These are phyloP conservation scores for Saturnispora diversa DNA, from an alignment of 805 yeast species.

Conservation along the genomic window DNA sequence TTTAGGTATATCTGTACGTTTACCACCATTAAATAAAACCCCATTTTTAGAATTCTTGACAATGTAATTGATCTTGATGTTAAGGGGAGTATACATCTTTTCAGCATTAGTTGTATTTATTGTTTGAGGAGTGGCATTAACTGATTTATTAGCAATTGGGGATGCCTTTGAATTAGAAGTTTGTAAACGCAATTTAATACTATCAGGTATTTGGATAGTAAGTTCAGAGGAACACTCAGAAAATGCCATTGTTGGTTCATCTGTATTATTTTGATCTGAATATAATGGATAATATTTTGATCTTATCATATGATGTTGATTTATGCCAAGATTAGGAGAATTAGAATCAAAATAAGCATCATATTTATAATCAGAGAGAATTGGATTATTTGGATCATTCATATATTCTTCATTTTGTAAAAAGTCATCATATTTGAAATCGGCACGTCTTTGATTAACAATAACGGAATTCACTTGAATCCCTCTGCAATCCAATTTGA, in stretches of 20 bases:
- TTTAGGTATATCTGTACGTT: conserved; percentile 36
- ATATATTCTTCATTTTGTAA: conserved; percentile 30
- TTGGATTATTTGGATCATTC: conserved; percentile 26
- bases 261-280: conserved; percentile 36
- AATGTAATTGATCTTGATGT: conserved; percentile 58
- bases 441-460: conserved; percentile 54
- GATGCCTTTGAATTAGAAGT: conserved; percentile 34
- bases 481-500: conserved; percentile 77
- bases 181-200: conserved; percentile 52
- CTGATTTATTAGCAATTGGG: conserved; percentile 29
- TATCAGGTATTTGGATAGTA: conserved; percentile 54
- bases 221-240: conserved; percentile 54
- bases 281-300: conserved; percentile 46
- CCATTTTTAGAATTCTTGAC: conserved; percentile 65
- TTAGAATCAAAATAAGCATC: conserved; percentile 34
- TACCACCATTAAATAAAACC: conserved; percentile 61
- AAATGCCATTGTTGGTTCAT: conserved; percentile 23
- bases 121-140: conserved; percentile 29
- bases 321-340: conserved; percentile 33
- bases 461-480: conserved; percentile 54
- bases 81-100: conserved; percentile 62
- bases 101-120: conserved; percentile 26
- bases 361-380: conserved; percentile 26
- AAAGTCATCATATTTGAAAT: conserved; percentile 49
- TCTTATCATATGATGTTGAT: conserved; percentile 54